Base-by-base conservation (phyloP, 805 yeast species). In the Wickerhamomyces queroliae region DNA sequence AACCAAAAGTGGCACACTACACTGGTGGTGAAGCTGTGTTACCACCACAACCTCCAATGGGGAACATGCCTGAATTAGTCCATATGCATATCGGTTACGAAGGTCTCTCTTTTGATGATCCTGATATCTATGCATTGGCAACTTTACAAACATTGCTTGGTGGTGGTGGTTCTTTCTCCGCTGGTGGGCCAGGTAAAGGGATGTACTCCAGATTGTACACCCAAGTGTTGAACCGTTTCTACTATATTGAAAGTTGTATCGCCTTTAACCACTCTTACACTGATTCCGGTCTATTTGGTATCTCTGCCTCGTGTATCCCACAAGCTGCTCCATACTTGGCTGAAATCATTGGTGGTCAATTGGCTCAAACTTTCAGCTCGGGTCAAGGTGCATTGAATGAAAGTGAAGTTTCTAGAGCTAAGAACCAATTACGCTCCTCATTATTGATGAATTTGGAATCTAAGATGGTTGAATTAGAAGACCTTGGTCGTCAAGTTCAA, bases 111-210 rank as follows among this genome's bases (percentile, higher is more conserved):
- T 81, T 89, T 24, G 74, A 78, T 37, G 81, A 84, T 56, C 87
- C 86, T 16, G 97, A 93, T 52, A 78, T 90, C 33, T 93, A 93
- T 55, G 95, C 95, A 2, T 67, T 89, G 29, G 96, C 98, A 2
- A 80, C 89, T 1, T 69, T 93, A 42, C 98, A 93, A 59, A 87
- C 90, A 43, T 68, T 91, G 18, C 66, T 93, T 12, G 99, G 99
- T 32, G 97, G 98, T 27, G 99, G 98, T 41, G 95, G 96, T 5
- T 89, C 98, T 2, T 93, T 93, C 57, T 82, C 95, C 16, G 98
- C 99, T 9, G 99, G 99, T 48, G 99, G 99, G 0, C 99, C 99
- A 15, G 99, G 99, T 39, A 93, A 93, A 62, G 99, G 99, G 4
- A 90, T 93, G 98, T 93, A 89, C 59, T 87, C 96, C 4, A 74